A percentile compares a stretch with the other conserved stretches of the same genome.
Evolutionary conservation across 192 early-diverging fungal genomes (phyloP).

Genomic region (Coemansia sp.): DNA sequence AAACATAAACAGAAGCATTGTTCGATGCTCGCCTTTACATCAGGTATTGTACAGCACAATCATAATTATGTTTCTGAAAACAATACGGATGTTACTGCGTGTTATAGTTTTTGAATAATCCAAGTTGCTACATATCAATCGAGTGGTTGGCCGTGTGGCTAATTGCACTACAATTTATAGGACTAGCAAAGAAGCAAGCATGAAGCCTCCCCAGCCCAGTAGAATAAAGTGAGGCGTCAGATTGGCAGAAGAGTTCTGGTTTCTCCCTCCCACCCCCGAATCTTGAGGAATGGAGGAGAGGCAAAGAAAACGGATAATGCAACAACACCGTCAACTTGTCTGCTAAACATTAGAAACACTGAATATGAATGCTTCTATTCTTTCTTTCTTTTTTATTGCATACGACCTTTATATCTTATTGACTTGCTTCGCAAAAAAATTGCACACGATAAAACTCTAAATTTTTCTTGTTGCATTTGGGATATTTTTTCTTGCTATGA

Average conservation of each 20-base stretch:
- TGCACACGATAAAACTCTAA: constrained; percentile 1
- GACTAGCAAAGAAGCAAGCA: not conserved
- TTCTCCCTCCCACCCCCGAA: constrained; percentile 12
- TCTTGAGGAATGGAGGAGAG: constrained; percentile 17
- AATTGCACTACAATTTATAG: not conserved
- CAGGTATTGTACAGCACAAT: not conserved
- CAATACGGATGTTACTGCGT: constrained; percentile 7
- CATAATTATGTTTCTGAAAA: not conserved
- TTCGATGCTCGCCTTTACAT: too few species aligned
- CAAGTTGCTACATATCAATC: constrained; percentile 3
- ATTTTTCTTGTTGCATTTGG: not conserved
- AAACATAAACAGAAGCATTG: too few species aligned
- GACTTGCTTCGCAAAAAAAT: not conserved
- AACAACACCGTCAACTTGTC: not conserved
- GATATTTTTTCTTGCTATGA: constrained; percentile 14
- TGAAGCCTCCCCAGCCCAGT: constrained; percentile 1
- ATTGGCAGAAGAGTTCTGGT: not conserved
- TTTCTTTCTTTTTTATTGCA: not conserved
- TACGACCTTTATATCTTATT: constrained; percentile 1
- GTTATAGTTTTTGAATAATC: constrained; percentile 4
- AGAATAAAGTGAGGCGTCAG: constrained; percentile 5
- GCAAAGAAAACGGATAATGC: constrained; percentile 4
- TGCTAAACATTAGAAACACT: not conserved
- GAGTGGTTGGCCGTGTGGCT: not conserved
- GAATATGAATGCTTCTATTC: not conserved